These are phyloP conservation scores for Penicillium griseofulvum DNA, from an alignment of 2,329 filamentous ascomycete genomes.

Conservation along the genomic window DNA sequence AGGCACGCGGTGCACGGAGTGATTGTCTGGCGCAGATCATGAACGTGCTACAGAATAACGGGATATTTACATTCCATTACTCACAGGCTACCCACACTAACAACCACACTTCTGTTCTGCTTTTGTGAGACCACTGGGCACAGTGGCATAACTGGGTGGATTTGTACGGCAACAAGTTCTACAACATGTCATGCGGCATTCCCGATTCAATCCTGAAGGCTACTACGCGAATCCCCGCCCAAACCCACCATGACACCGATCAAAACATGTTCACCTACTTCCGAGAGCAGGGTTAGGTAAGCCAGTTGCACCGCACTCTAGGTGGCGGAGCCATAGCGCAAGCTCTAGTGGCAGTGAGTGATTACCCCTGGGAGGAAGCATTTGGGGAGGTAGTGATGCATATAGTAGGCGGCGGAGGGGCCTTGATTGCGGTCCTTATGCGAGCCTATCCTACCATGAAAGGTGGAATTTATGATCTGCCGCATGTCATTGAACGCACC, in stretches of 20 bases:
- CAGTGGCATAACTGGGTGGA: slow-evolving; percentile 48
- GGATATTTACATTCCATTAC: not conserved
- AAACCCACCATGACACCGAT: slow-evolving; percentile 45
- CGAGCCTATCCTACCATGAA: slow-evolving; percentile 28
- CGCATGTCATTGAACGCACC: slow-evolving; percentile 35
- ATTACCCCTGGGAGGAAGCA: slow-evolving; percentile 36
- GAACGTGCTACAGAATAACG: not conserved
- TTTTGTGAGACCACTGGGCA: slow-evolving; percentile 43
- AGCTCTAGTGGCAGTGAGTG: slow-evolving; percentile 39
- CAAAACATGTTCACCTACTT: slow-evolving; percentile 44
- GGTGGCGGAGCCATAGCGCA: slow-evolving; percentile 39
- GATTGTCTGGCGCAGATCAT: slow-evolving; percentile 1
- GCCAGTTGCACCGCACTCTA: slow-evolving; percentile 38
- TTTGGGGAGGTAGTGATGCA: slow-evolving; percentile 35
- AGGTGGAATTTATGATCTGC: slow-evolving; percentile 39
- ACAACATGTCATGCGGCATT: slow-evolving; percentile 45
- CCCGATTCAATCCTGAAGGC: slow-evolving; percentile 28
- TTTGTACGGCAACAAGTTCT: slow-evolving; percentile 47
- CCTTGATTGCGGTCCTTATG: slow-evolving; percentile 37
- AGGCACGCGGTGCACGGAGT: slow-evolving; percentile 19
- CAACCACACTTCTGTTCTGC: slow-evolving; percentile 35
- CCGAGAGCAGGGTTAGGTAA: slow-evolving; percentile 29
- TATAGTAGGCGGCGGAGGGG: slow-evolving; percentile 44
- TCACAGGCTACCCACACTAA: slow-evolving; percentile 31
- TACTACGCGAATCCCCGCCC: slow-evolving; percentile 32